A percentile compares a stretch with the other conserved stretches of the same genome.
Evolutionary conservation across 192 early-diverging fungal genomes (phyloP).

Genomic region (Coemansia sp.): DNA sequence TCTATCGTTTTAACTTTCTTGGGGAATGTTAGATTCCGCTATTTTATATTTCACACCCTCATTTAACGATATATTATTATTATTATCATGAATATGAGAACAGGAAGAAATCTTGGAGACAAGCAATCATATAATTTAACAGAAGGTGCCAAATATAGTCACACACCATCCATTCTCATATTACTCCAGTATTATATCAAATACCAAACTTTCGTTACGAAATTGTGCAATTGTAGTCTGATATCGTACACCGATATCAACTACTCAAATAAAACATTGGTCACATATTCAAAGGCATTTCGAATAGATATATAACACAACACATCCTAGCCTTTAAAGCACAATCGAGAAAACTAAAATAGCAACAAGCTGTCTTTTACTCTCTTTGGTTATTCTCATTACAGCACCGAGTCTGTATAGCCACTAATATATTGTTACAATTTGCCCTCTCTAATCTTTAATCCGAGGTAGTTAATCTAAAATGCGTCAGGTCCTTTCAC

Average conservation of each 20-base stretch:
- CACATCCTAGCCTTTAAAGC: background rate
- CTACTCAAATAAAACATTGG: background rate
- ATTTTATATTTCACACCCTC: background rate
- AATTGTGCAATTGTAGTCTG: background rate
- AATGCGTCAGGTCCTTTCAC: slow-evolving; percentile 24
- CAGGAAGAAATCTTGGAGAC: background rate
- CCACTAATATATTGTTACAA: background rate
- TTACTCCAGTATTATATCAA: background rate
- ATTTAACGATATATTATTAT: too few relatives aligned
- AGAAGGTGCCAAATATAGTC: background rate
- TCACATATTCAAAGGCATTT: background rate
- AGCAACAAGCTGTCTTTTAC: background rate
- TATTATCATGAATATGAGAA: background rate
- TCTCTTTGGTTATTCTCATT: background rate
- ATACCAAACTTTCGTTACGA: background rate
- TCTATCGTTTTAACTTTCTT: background rate
- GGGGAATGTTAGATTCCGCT: background rate
- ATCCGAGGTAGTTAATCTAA: background rate
- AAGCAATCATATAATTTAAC: background rate
- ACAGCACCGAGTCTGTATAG: background rate
- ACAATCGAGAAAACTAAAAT: background rate
- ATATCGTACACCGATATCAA: background rate
- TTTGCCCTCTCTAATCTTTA: background rate
- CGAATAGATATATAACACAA: background rate
- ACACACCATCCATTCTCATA: background rate